phyloP scores from a whole-genome alignment of 1,139 yeast genomes.

The Diutina catenulata region DNA sequence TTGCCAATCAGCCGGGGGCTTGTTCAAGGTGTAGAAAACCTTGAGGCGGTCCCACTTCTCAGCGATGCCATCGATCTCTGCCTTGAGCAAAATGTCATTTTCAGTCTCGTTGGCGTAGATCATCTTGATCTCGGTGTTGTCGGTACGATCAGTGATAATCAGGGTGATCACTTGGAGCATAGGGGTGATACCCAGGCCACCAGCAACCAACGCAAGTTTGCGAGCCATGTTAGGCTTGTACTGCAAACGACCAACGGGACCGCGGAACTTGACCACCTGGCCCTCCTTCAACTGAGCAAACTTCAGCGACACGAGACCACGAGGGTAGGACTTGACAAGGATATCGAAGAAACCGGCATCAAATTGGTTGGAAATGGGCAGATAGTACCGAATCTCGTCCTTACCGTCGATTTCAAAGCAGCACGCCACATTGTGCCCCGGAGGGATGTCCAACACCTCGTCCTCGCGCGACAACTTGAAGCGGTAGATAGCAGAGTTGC shows the following conservation, averaged over 20 bases:
- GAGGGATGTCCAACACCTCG: constrained; percentile 53
- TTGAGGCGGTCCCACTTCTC: constrained; percentile 34
- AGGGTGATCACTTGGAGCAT: constrained; percentile 68
- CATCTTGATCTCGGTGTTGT: constrained; percentile 52
- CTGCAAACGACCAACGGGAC: constrained; percentile 65
- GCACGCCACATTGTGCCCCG: constrained; percentile 68
- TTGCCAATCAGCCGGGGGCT: constrained; percentile 32
- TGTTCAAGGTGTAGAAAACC: constrained; percentile 35
- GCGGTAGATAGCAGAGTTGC: constrained; percentile 61
- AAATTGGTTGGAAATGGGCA: constrained; percentile 61
- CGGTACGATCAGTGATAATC: constrained; percentile 59
- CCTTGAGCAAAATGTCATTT: constrained; percentile 66
- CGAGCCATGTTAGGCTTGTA: constrained; percentile 49
- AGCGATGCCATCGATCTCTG: constrained; percentile 59
- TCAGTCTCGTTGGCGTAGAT: constrained; percentile 71
- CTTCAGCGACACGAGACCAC: constrained; percentile 53
- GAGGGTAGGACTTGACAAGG: constrained; percentile 59
- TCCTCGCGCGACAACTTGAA: constrained; percentile 50
- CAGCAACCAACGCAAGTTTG: constrained; percentile 62
- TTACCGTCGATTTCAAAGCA: constrained; percentile 42
- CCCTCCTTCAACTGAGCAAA: constrained; percentile 57
- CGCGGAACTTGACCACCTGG: constrained; percentile 56
- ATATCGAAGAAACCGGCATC: constrained; percentile 68
- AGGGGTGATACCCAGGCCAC: constrained; percentile 86
- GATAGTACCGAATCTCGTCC: constrained; percentile 56